Evolutionary conservation across 2,329 filamentous ascomycete genomes (phyloP).

Genomic region (Sphaceloma murrayae): DNA sequence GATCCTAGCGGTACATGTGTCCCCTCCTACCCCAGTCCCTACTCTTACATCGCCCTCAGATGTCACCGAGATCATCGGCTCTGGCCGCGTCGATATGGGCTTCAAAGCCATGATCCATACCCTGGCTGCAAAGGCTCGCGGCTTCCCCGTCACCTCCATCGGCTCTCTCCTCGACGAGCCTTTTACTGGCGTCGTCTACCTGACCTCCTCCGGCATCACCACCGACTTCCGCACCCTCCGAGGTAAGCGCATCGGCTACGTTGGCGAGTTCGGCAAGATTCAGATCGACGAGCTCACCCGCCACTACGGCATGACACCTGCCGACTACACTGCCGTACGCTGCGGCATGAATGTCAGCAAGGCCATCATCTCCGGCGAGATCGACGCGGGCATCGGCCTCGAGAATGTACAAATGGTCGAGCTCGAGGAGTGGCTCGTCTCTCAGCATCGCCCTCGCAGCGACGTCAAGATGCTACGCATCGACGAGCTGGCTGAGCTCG

Average conservation of each 20-base stretch:
- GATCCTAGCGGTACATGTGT: conserved; percentile 52
- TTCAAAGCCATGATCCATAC: conserved; percentile 83
- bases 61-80: conserved; percentile 73
- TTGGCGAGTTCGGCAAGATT: conserved; percentile 73
- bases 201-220: conserved; percentile 65
- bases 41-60: conserved; percentile 33
- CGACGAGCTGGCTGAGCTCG: conserved; percentile 67
- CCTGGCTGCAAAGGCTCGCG: conserved; percentile 64
- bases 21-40: conserved; percentile 19
- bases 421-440: conserved; percentile 63
- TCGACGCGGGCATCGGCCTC: conserved; percentile 66
- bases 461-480: conserved; percentile 76
- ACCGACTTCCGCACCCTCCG: conserved; percentile 64
- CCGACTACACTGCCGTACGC: conserved; percentile 65
- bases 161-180: conserved; percentile 70
- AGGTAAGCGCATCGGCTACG: conserved; percentile 69
- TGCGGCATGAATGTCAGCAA: conserved; percentile 76
- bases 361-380: conserved; percentile 61
- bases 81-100: conserved; percentile 64
- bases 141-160: conserved; percentile 63
- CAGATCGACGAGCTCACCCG: conserved; percentile 73
- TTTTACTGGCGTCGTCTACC: conserved; percentile 69
- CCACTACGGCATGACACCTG: conserved; percentile 63
- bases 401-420: conserved; percentile 81
- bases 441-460: conserved; percentile 51